Base-by-base conservation (phyloP, 1,284 basidiomycete species). In the Ganoderma lingzhi region DNA sequence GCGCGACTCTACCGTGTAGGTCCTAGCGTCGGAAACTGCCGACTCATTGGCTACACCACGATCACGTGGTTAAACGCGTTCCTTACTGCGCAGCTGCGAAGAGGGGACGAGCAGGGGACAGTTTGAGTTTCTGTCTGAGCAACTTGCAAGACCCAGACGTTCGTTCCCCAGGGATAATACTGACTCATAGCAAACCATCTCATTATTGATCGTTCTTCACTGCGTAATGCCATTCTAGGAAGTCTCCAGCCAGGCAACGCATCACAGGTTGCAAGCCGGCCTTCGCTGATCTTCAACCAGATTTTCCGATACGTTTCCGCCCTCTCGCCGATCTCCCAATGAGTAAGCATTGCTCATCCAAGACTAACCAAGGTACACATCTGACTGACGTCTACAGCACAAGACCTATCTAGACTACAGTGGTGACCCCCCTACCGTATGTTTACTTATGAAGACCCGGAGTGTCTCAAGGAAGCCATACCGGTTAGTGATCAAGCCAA, bases 41-140 rank as follows among this genome's bases (percentile, higher is more conserved):
- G 32, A 51, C 17, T 41, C 2, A 17, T 32, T n/a, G 1, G 23
- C 10, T 61, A 28, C 48, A 14, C 66, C 70, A 55, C 70, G 70
- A 23, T 66, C 70, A 69, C 63, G 63, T 71, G 70, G 63, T 32
- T 32, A 56, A 35, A 30, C 23, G 10, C 23, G 23, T 15, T 10
- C 23, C 23, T 28, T 51, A 23, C 23, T 23, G 23, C 23, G 23
- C 23, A 23, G 23, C 23, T 23, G 23, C 23, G 23, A 23, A 23
- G 23, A 23, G 23, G 23, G 23, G 23, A 23, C 23, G 23, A 23
- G 23, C 23, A 6, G 23, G n/a, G n/a, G 19, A 48, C 8, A 10
- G 23, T 23, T 23, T 23, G 23, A 23, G 45, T 48, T n/a, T n/a
- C n/a, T 23, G 45, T 23, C 35, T 23, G 10, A 10, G n/a, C 45